Base-by-base conservation (phyloP, 2,329 filamentous ascomycete species). In the Diplodia intermedia region DNA sequence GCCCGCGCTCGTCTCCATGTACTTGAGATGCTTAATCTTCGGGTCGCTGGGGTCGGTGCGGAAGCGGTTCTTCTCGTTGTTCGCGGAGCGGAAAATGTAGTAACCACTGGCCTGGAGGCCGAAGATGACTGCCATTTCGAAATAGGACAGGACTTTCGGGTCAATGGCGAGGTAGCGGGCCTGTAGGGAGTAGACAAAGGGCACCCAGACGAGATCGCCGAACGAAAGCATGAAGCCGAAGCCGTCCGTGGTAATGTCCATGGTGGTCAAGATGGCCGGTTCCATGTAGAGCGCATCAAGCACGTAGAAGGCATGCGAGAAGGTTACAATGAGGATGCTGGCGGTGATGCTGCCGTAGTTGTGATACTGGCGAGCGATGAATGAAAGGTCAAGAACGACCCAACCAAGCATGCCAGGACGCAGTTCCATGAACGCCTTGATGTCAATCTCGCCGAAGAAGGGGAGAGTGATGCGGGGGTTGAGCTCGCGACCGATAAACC, bases 141-240 rank as follows among this genome's bases (percentile, higher is more conserved):
- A 74, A 43, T 87, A 82, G 1, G 93, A 93, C 6, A 98, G 89
- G n/a, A 89, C 85, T 15, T 93, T 82, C 0, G 94, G 94, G 79
- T 96, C 91, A 12, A 91, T 85, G 0, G 93, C 87, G 6, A 98
- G 88, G 78, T 97, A 98, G 53, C 92, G 89, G 8, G 90, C 89
- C 79, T 97, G 94, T 43, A 92, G 84, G 20, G 89, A 91, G 84
- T 97, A 98, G 69, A 92, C 85, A 78, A 97, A 97, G 0, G 94
- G 94, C 2, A 97, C 87, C 94, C 94, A 98, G 70, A 91, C 91
- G 6, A 97, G 85, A 75, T 98, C 94, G 67, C 93, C 94, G 77
- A 97, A 97, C 1, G 92, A 85, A 40, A 98, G 86, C 94, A 98
- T 98, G 82, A 93, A 93, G 65, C 94, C 94, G 73, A 98, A 97